Percentiles rank a stretch among this genome's conserved stretches.
phyloP scores from a whole-genome alignment of 108 stramenopile genomes.

The Nitzschia putrida region DNA sequence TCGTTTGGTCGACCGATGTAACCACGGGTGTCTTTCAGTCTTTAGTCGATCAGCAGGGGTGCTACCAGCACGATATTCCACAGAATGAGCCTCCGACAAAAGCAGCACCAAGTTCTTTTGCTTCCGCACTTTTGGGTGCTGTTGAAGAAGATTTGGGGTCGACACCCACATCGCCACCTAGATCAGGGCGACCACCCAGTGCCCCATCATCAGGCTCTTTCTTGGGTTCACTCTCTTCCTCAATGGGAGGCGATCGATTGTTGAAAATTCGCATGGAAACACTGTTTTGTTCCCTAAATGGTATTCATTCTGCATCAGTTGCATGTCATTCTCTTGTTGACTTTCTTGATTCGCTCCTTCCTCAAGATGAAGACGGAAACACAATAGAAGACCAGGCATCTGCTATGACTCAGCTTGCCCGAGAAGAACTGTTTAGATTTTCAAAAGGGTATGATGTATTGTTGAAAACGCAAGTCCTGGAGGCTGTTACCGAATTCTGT shows the following conservation, averaged over 20 bases:
- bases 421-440: conserved; percentile 75
- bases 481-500: conserved; percentile 61
- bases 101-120: conserved; percentile 54
- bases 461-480: conserved; percentile 39
- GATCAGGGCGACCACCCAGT: conserved; percentile 20
- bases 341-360: conserved; percentile 57
- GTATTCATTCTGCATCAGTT: conserved; percentile 62
- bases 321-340: conserved; percentile 64
- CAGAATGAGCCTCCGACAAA: conserved; percentile 5
- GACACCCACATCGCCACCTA: conserved; percentile 1
- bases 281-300: conserved; percentile 73
- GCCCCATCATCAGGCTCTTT: conserved; percentile 63
- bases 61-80: conserved; percentile 22
- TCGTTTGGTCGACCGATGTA: conserved; percentile 74
- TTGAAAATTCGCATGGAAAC: conserved; percentile 63
- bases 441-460: conserved; percentile 52
- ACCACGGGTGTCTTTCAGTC: conserved; percentile 62
- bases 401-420: conserved; percentile 71
- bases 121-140: conserved; percentile 73
- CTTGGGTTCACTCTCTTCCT: conserved; percentile 38
- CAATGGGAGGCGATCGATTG: conserved; percentile 35
- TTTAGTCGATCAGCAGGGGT: conserved; percentile 63
- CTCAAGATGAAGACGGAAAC: conserved; percentile 19
- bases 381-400: conserved; percentile 19
- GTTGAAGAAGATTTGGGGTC: conserved; percentile 46